A percentile compares a stretch with the other conserved stretches of the same genome.
phyloP scores from a whole-genome alignment of 108 stramenopile species.

The Nitzschia putrida region DNA sequence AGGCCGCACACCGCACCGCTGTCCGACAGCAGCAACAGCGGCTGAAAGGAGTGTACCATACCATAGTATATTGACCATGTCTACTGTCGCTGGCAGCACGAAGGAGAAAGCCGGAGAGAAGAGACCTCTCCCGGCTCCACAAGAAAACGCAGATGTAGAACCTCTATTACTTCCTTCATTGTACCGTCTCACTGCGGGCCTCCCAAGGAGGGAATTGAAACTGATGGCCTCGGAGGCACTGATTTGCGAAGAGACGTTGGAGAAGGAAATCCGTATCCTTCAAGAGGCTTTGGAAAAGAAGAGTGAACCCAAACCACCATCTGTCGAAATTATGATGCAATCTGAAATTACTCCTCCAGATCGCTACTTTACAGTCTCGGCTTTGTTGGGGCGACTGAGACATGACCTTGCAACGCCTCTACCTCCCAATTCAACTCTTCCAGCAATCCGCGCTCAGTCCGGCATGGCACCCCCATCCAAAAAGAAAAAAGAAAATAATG shows the following conservation, averaged over 20 bases:
- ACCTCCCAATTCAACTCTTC: conserved; percentile 50
- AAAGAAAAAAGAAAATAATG: conserved; percentile 20
- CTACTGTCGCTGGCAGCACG: background rate
- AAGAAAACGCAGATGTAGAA: conserved; percentile 1
- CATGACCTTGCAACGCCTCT: conserved; percentile 71
- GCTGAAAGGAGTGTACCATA: too few species aligned
- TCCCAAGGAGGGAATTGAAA: conserved; percentile 67
- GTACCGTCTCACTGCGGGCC: conserved; percentile 60
- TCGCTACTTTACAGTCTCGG: conserved; percentile 71
- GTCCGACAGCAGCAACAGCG: too few species aligned
- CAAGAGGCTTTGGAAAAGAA: conserved; percentile 42
- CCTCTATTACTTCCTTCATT: conserved; percentile 40
- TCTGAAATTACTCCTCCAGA: conserved; percentile 74
- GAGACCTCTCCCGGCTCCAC: background rate
- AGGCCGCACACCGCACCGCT: too few species aligned
- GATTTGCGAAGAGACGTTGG: conserved; percentile 66
- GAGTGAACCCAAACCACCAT: background rate
- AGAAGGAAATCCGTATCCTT: conserved; percentile 58
- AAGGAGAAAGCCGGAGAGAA: conserved; percentile 5
- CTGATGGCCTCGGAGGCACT: conserved; percentile 65
- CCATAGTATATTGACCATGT: too few species aligned
- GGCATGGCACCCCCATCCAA: conserved; percentile 13
- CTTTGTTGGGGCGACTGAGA: conserved; percentile 75
- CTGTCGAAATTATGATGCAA: conserved; percentile 51
- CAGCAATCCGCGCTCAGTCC: conserved; percentile 14